These are phyloP conservation scores for Dillenia suffruticosa DNA, from an alignment of 164 flowering plant species.

Conservation along the genomic window DNA sequence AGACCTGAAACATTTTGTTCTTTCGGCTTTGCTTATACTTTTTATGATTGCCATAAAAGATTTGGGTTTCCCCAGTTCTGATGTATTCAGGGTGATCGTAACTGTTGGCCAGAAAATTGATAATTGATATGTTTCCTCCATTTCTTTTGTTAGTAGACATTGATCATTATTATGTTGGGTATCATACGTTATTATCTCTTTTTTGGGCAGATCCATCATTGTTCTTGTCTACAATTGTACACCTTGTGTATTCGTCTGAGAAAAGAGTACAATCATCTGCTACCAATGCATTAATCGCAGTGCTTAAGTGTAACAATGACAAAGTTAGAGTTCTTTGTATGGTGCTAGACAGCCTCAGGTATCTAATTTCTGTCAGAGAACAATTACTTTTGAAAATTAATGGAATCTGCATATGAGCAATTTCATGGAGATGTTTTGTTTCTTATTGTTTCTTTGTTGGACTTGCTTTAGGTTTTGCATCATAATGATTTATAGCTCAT, in stretches of 20 bases:
- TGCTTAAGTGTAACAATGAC: constrained; percentile 53
- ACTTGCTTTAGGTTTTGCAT: neutral
- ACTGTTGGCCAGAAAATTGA: no score
- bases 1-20: no score
- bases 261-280: constrained; percentile 35
- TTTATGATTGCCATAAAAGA: no score
- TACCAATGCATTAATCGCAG: constrained; percentile 33
- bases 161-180: no score
- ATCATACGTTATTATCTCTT: neutral
- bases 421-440: neutral
- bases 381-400: neutral
- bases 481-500: neutral
- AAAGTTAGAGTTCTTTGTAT: constrained; percentile 45
- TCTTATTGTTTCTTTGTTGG: neutral
- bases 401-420: constrained; percentile 1
- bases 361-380: neutral
- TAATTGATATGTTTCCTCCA: no score
- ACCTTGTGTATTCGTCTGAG: constrained; percentile 31
- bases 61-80: no score
- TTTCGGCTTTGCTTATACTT: no score
- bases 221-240: constrained; percentile 57
- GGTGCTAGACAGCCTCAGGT: constrained; percentile 74
- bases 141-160: no score
- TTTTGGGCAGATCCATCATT: constrained; percentile 59
- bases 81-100: no score